A percentile compares a stretch with the other conserved stretches of the same genome.
Conservation (phyloP, 768 basidiomycete genomes). For the Panaeolus papilionaceus region DNA sequence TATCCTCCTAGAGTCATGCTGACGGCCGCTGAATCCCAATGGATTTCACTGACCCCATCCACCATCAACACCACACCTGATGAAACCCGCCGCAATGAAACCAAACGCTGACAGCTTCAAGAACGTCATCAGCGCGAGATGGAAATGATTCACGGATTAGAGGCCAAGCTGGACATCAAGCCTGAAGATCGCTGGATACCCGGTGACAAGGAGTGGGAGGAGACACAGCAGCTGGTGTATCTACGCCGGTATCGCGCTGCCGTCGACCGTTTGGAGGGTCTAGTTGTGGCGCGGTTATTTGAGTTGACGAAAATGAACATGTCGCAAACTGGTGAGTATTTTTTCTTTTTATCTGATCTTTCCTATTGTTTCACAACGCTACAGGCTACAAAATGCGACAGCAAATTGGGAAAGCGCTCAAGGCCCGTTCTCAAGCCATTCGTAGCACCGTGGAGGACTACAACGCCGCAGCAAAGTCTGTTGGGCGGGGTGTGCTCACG, state of each 20-base stretch:
- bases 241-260: conserved; percentile 29
- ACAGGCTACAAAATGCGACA: conserved; percentile 36
- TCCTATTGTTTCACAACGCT: not conserved
- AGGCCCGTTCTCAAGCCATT: conserved; percentile 31
- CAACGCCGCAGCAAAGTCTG: conserved; percentile 25
- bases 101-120: conserved; percentile 26
- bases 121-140: conserved; percentile 32
- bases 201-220: conserved; percentile 30
- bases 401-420: conserved; percentile 29
- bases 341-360: not conserved
- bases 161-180: conserved; percentile 33
- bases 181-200: conserved; percentile 32
- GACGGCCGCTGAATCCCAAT: not conserved
- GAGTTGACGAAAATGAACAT: conserved; percentile 34
- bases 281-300: conserved; percentile 31
- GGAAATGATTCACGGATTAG: conserved; percentile 29
- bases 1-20: not conserved
- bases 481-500: conserved; percentile 14
- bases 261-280: conserved; percentile 26
- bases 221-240: conserved; percentile 25
- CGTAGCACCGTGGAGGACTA: conserved; percentile 30
- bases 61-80: conserved; percentile 12
- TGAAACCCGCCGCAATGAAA: conserved; percentile 16
- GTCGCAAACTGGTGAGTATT: conserved; percentile 35
- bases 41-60: conserved; percentile 12